Percentiles rank a stretch among this genome's conserved stretches.
phyloP scores from a whole-genome alignment of 176 grass and related monocot species.

The Rhynchospora breviuscula region DNA sequence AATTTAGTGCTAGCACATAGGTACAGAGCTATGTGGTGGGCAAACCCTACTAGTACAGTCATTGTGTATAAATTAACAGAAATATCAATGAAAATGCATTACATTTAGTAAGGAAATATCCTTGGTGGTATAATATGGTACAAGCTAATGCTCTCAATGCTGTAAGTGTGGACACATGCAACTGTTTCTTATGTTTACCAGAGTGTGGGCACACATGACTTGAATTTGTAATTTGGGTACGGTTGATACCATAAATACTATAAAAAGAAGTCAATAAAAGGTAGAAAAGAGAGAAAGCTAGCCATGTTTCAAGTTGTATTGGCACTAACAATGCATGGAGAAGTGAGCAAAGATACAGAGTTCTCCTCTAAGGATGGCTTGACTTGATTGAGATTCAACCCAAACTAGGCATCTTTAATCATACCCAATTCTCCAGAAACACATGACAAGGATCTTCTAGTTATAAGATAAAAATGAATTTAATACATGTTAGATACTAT shows the following conservation, averaged over 20 bases:
- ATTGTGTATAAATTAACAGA: neutral
- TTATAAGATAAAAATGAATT: neutral
- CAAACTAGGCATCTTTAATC: slow-evolving; percentile 55
- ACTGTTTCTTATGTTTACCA: neutral
- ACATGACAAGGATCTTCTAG: neutral
- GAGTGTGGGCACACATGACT: neutral
- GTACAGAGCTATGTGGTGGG: slow-evolving; percentile 45
- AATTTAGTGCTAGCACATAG: neutral
- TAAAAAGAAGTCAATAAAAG: neutral
- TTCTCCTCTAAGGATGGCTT: slow-evolving; percentile 62
- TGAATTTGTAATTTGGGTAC: neutral
- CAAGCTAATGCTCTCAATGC: neutral
- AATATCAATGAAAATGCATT: neutral
- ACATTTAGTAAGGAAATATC: neutral
- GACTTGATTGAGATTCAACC: slow-evolving; percentile 49
- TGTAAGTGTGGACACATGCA: neutral
- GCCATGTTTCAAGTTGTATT: slow-evolving; percentile 34
- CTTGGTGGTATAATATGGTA: neutral
- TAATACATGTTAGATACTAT: neutral
- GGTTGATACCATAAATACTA: neutral
- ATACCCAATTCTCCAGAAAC: slow-evolving; percentile 35
- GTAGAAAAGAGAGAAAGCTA: neutral
- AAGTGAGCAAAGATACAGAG: slow-evolving; percentile 33
- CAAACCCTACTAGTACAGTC: slow-evolving; percentile 35
- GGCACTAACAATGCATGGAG: slow-evolving; percentile 59